A percentile compares a stretch with the other conserved stretches of the same genome.
phyloP scores from a whole-genome alignment of 768 basidiomycete species.

The Leccinum barrowsii region DNA sequence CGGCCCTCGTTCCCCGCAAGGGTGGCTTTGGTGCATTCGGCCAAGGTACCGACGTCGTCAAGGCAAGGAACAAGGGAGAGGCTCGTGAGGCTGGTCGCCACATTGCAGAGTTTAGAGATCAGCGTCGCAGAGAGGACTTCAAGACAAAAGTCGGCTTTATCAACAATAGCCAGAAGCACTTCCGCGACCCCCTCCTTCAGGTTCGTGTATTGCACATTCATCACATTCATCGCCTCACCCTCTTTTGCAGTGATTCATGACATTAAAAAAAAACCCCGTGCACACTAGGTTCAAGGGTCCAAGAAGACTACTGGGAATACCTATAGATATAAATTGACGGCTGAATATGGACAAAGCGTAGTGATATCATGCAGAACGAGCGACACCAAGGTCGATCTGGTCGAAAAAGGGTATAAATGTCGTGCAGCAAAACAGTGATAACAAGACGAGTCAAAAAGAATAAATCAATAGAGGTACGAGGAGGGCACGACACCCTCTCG shows the following conservation, averaged over 20 bases:
- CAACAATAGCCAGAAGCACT: conserved; percentile 87
- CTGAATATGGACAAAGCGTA: conserved; percentile 17
- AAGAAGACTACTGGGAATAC: conserved; percentile 14
- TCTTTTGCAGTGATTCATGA: conserved; percentile 15
- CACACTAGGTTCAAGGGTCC: conserved; percentile 1
- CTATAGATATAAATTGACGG: conserved; percentile 14
- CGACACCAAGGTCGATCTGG: conserved; percentile 37
- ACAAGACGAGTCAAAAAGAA: conserved; percentile 23
- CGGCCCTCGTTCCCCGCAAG: conserved; percentile 76
- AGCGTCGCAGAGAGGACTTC: conserved; percentile 74
- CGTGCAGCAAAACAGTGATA: conserved; percentile 29
- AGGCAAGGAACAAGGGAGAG: conserved; percentile 92
- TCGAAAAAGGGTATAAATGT: conserved; percentile 37
- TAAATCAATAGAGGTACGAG: conserved; percentile 76
- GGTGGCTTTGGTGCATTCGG: conserved; percentile 90
- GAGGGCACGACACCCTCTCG: conserved; percentile 89
- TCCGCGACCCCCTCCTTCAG: conserved; percentile 66
- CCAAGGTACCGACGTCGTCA: conserved; percentile 74
- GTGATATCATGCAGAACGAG: conserved; percentile 32
- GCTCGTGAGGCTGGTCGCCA: conserved; percentile 89
- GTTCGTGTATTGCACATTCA: conserved; percentile 25
- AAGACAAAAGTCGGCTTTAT: conserved; percentile 78
- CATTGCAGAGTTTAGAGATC: conserved; percentile 79
- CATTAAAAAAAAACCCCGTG: conserved; percentile 1
- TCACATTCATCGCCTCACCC: background rate